Percentiles rank a stretch among this genome's conserved stretches.
phyloP scores from a whole-genome alignment of 2,329 filamentous ascomycete genomes.

The Magnaporthiopsis rhizophila region DNA sequence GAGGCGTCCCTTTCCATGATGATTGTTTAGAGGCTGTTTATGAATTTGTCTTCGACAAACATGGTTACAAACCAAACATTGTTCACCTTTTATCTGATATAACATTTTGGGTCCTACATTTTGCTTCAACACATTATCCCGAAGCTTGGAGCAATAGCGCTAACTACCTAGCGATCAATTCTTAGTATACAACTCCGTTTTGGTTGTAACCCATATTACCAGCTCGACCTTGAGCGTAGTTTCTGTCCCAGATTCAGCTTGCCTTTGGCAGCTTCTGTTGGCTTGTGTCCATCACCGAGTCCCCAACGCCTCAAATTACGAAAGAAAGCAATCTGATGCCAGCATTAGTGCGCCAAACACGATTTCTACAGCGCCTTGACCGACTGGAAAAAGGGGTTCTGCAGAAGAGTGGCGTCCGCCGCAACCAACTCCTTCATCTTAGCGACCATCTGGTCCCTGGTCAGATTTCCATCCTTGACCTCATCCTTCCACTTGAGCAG shows the following conservation, averaged over 20 bases:
- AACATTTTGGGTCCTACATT: neutral
- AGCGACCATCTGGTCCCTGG: slow-evolving; percentile 64
- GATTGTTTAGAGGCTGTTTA: slow-evolving; percentile 16
- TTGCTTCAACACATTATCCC: neutral
- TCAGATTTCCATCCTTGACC: slow-evolving; percentile 48
- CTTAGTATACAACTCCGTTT: neutral
- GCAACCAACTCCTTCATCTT: slow-evolving; percentile 74
- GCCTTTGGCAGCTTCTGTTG: neutral
- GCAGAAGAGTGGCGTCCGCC: slow-evolving; percentile 56
- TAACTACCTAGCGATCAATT: neutral
- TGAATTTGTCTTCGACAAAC: slow-evolving; percentile 11
- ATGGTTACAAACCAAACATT: slow-evolving; percentile 13
- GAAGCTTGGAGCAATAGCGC: neutral
- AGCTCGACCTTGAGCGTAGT: neutral
- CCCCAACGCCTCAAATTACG: neutral
- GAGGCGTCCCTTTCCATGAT: slow-evolving; percentile 9
- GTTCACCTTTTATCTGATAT: slow-evolving; percentile 11
- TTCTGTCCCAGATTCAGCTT: neutral
- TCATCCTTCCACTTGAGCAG: slow-evolving; percentile 81
- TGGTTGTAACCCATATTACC: neutral
- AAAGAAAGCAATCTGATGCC: neutral
- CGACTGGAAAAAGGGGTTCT: slow-evolving; percentile 64
- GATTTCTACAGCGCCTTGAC: slow-evolving; percentile 42
- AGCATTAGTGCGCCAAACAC: neutral
- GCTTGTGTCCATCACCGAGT: neutral